These are phyloP conservation scores for Nakaseomyces kungkrabaensis DNA, from an alignment of 1,139 yeast genomes.

Conservation along the genomic window DNA sequence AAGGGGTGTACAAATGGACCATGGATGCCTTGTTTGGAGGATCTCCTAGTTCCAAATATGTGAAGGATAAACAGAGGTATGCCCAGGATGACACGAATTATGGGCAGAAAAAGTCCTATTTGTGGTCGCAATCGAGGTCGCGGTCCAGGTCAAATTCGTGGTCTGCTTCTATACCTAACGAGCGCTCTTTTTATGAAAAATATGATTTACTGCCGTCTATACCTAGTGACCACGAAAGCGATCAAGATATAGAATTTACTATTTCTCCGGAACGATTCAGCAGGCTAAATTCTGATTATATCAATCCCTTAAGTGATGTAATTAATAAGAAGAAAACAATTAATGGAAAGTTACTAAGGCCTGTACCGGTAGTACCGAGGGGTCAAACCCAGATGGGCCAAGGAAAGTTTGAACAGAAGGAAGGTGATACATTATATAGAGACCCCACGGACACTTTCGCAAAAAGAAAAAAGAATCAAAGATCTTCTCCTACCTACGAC, in stretches of 20 bases:
- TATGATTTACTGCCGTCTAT: slow-evolving; percentile 20
- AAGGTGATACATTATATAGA: neutral
- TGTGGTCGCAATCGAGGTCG: slow-evolving; percentile 2
- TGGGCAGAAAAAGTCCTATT: neutral
- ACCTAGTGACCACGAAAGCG: slow-evolving; percentile 8
- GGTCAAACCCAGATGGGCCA: neutral
- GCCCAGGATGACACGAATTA: slow-evolving; percentile 24
- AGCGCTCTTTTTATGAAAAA: slow-evolving; percentile 15
- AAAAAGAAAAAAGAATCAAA: neutral
- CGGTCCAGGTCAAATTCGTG: slow-evolving; percentile 19
- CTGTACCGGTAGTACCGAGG: slow-evolving; percentile 4
- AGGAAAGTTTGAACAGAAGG: neutral
- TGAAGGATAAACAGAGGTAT: slow-evolving; percentile 7
- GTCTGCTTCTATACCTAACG: slow-evolving; percentile 15
- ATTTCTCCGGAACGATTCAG: neutral
- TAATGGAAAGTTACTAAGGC: neutral
- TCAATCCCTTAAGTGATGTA: neutral
- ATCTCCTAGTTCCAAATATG: slow-evolving; percentile 16
- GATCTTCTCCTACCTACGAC: neutral
- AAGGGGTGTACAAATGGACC: slow-evolving; percentile 25
- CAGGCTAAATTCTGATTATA: too few species aligned
- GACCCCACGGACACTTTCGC: slow-evolving; percentile 3
- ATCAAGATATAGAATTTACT: neutral
- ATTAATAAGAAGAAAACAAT: neutral
- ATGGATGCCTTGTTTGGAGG: slow-evolving; percentile 27